phyloP scores from a whole-genome alignment of 2,329 filamentous ascomycete genomes.

The Colletotrichum graminicola region DNA sequence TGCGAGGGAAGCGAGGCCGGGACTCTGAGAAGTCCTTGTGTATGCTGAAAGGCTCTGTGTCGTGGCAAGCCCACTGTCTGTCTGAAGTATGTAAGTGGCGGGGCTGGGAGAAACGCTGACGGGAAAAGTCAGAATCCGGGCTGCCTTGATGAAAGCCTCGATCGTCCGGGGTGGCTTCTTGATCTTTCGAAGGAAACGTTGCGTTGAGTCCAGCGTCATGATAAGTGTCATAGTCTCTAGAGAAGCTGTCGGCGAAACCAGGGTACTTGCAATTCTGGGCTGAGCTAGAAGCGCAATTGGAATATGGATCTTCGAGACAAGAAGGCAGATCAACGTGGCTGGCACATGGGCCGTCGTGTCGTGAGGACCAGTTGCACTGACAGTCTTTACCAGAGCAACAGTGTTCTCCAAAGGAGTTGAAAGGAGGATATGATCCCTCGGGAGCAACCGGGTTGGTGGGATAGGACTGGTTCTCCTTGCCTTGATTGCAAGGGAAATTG shows the following conservation, averaged over 20 bases:
- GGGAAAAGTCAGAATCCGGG: neutral
- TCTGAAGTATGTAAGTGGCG: neutral
- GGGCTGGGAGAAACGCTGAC: neutral
- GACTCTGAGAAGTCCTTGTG: neutral
- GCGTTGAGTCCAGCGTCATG: neutral
- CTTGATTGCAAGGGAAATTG: neutral
- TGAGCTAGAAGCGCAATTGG: neutral
- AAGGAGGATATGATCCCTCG: neutral
- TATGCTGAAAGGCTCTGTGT: neutral
- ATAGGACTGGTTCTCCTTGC: conserved; percentile 32
- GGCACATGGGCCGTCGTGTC: neutral
- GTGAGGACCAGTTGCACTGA: neutral
- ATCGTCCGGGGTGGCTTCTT: neutral
- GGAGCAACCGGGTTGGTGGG: neutral
- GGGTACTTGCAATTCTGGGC: neutral
- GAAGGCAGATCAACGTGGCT: neutral
- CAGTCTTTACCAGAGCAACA: neutral
- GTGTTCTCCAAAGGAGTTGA: neutral
- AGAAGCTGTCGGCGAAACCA: neutral
- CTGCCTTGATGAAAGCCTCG: neutral
- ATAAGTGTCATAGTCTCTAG: neutral
- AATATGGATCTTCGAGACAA: neutral
- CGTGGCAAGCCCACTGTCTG: neutral
- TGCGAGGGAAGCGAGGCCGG: neutral
- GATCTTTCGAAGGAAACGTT: neutral